These are phyloP conservation scores for Aquilaria sinensis DNA, from an alignment of 345 rosid genomes.

Conservation along the genomic window DNA sequence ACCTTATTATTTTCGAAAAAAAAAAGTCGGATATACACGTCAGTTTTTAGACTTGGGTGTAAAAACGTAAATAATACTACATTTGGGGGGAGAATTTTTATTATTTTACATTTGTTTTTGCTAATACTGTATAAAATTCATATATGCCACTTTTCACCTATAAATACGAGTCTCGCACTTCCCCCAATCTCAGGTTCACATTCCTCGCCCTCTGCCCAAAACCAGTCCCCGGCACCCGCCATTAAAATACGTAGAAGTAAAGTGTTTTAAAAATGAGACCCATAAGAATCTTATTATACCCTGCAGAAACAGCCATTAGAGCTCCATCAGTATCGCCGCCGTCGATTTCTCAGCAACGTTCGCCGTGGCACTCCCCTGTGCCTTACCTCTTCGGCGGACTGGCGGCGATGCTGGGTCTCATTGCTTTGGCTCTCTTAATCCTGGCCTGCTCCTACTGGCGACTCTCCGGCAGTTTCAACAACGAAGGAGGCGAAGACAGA, in stretches of 20 bases:
- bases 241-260: background rate
- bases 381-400: slow-evolving; percentile 74
- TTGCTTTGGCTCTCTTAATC: slow-evolving; percentile 65
- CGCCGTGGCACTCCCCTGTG: slow-evolving; percentile 82
- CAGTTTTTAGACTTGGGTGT: too few species aligned
- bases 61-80: slow-evolving; percentile 7
- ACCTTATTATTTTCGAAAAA: too few species aligned
- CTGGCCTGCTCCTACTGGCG: slow-evolving; percentile 78
- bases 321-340: slow-evolving; percentile 17
- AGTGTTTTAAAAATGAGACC: slow-evolving; percentile 15
- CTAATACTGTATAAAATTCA: too few species aligned
- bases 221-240: slow-evolving; percentile 4
- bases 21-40: too few species aligned
- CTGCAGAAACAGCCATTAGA: slow-evolving; percentile 3
- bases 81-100: slow-evolving; percentile 15
- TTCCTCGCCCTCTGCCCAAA: background rate
- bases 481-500: slow-evolving; percentile 16
- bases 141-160: slow-evolving; percentile 8
- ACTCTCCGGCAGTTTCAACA: slow-evolving; percentile 30
- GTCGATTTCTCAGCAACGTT: slow-evolving; percentile 24
- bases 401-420: slow-evolving; percentile 74
- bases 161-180: slow-evolving; percentile 18
- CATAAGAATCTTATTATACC: slow-evolving; percentile 6
- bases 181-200: slow-evolving; percentile 14
- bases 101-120: background rate